Percentiles rank a stretch among this genome's conserved stretches.
phyloP scores from a whole-genome alignment of 495 filamentous ascomycete species.

The Diplogelasinospora grovesii region DNA sequence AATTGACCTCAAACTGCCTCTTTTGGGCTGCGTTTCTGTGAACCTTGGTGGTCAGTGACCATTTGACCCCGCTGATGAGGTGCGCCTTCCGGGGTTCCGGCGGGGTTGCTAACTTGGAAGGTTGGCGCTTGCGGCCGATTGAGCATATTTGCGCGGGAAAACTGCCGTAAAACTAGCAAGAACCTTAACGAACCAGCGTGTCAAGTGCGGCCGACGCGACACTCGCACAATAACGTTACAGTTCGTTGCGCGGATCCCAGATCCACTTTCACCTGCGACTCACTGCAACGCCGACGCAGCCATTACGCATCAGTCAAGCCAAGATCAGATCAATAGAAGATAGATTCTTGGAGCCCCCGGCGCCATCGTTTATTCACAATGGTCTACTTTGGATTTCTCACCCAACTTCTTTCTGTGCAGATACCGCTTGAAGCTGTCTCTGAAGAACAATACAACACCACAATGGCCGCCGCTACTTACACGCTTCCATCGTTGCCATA shows the following conservation, averaged over 20 bases:
- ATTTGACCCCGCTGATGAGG: neutral
- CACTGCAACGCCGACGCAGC: too few relatives aligned
- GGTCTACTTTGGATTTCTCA: constrained; percentile 25
- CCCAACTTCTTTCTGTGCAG: constrained; percentile 23
- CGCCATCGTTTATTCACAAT: constrained; percentile 11
- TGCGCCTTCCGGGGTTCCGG: neutral
- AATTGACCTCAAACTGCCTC: constrained; percentile 21
- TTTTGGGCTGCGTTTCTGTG: constrained; percentile 8
- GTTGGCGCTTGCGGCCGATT: constrained; percentile 14
- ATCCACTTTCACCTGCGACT: too few relatives aligned
- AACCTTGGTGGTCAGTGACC: constrained; percentile 7
- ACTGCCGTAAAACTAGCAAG: neutral
- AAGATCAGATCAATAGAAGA: neutral
- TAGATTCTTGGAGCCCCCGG: too few relatives aligned
- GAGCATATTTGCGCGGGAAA: constrained; percentile 31
- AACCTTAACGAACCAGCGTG: neutral
- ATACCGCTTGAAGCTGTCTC: constrained; percentile 18
- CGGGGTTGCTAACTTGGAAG: neutral
- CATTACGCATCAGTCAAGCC: neutral
- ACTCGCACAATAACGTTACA: too few relatives aligned
- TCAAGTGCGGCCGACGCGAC: too few relatives aligned
- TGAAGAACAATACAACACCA: constrained; percentile 15
- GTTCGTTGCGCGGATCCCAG: too few relatives aligned
- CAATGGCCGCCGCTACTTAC: constrained; percentile 26
- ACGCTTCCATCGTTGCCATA: constrained; percentile 38